These are phyloP conservation scores for Thelonectria olida DNA, from an alignment of 2,329 filamentous ascomycete genomes.

Conservation along the genomic window DNA sequence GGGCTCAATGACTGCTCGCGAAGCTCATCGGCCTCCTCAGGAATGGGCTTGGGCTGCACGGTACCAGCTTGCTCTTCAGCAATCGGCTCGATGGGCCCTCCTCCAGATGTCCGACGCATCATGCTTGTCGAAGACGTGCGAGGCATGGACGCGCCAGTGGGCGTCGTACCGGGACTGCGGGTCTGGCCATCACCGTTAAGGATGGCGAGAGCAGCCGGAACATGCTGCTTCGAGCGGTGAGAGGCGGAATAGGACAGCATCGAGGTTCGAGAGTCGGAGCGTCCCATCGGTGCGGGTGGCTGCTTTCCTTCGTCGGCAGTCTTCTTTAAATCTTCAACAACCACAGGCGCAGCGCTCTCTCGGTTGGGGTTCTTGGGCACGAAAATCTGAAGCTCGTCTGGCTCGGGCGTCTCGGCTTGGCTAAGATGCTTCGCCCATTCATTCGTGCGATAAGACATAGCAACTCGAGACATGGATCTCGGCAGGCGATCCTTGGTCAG, in stretches of 20 bases:
- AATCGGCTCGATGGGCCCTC: constrained; percentile 50
- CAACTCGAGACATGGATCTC: constrained; percentile 76
- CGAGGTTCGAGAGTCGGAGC: constrained; percentile 43
- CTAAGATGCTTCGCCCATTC: constrained; percentile 95
- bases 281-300: constrained; percentile 33
- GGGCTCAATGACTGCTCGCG: constrained; percentile 28
- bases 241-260: constrained; percentile 28
- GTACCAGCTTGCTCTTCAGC: constrained; percentile 50
- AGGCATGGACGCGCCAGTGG: constrained; percentile 27
- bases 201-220: constrained; percentile 36
- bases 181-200: constrained; percentile 35
- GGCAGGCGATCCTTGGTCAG: constrained; percentile 73
- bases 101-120: constrained; percentile 40
- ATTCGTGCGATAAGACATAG: constrained; percentile 87
- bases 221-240: constrained; percentile 34
- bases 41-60: constrained; percentile 26
- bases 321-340: constrained; percentile 72
- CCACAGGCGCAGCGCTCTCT: constrained; percentile 69
- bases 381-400: constrained; percentile 66
- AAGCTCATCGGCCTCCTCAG: constrained; percentile 30
- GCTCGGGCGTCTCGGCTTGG: constrained; percentile 76
- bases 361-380: constrained; percentile 35
- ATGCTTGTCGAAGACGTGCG: constrained; percentile 35
- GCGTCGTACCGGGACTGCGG: constrained; percentile 35
- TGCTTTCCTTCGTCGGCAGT: constrained; percentile 64